phyloP scores from a whole-genome alignment of 1,139 yeast genomes.

The Scheffersomyces segobiensis region DNA sequence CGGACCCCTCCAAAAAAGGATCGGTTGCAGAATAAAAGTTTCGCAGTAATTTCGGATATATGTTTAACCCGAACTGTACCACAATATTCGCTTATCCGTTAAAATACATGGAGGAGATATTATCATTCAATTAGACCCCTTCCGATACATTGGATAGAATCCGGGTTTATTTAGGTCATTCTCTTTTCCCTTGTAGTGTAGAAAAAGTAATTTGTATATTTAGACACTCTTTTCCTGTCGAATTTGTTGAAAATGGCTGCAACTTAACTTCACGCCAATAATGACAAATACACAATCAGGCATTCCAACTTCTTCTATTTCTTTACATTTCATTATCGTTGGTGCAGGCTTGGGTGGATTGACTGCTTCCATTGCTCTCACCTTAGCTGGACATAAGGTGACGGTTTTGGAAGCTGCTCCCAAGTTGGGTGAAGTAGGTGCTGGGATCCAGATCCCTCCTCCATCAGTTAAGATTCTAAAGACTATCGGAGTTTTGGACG shows the following conservation, averaged over 20 bases:
- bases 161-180: background rate
- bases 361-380: slow-evolving; percentile 33
- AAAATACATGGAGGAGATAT: background rate
- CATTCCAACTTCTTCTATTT: background rate
- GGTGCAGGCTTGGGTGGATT: slow-evolving; percentile 45
- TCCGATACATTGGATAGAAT: background rate
- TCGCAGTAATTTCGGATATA: background rate
- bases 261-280: background rate
- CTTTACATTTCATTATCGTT: slow-evolving; percentile 18
- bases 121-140: background rate
- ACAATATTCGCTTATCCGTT: background rate
- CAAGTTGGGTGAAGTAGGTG: slow-evolving; percentile 40
- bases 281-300: background rate
- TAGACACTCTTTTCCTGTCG: background rate
- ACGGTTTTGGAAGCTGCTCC: slow-evolving; percentile 31
- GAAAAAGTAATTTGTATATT: background rate
- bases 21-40: background rate
- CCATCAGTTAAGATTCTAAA: slow-evolving; percentile 25
- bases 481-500: slow-evolving; percentile 23
- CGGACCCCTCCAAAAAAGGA: background rate
- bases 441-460: slow-evolving; percentile 40
- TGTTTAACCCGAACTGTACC: background rate
- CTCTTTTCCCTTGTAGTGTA: background rate
- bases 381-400: slow-evolving; percentile 33
- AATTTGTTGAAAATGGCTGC: background rate